phyloP scores from a whole-genome alignment of 306 rosid genomes.

The Lathyrus oleraceus region DNA sequence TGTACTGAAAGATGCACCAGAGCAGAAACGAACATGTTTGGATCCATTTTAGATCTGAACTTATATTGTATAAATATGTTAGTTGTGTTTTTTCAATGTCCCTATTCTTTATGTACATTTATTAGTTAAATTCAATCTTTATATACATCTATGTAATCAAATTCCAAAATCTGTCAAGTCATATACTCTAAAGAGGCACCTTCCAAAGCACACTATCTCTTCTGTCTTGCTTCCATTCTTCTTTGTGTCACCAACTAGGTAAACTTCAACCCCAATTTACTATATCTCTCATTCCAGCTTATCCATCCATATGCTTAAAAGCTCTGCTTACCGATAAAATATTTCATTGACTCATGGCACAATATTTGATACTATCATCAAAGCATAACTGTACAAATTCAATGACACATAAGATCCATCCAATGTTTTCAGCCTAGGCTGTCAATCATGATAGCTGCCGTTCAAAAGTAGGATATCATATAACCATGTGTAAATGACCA shows the following conservation, averaged over 20 bases:
- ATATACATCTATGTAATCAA: not conserved
- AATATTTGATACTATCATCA: not conserved
- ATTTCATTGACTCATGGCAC: not conserved
- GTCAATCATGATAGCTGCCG: too few relatives aligned
- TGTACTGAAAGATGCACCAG: constrained; percentile 34
- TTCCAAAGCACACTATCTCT: not conserved
- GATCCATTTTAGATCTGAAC: constrained; percentile 40
- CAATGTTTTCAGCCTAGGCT: not conserved
- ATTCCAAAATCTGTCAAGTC: not conserved
- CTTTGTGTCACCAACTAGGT: too few relatives aligned
- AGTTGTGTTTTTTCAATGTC: constrained; percentile 21
- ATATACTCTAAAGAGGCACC: not conserved
- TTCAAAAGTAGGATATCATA: too few relatives aligned
- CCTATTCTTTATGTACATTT: constrained; percentile 32
- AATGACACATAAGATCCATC: not conserved
- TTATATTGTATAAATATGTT: constrained; percentile 41
- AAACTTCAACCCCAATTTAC: not conserved
- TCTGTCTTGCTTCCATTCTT: too few relatives aligned
- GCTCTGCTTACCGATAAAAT: not conserved
- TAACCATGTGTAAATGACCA: too few relatives aligned
- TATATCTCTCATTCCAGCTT: not conserved
- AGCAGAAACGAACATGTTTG: constrained; percentile 38
- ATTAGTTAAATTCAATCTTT: constrained; percentile 10
- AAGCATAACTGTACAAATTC: not conserved
- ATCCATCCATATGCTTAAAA: too few relatives aligned